Evolutionary conservation across 2,329 filamentous ascomycete species (phyloP).

Genomic region (Venturia aucupariae): DNA sequence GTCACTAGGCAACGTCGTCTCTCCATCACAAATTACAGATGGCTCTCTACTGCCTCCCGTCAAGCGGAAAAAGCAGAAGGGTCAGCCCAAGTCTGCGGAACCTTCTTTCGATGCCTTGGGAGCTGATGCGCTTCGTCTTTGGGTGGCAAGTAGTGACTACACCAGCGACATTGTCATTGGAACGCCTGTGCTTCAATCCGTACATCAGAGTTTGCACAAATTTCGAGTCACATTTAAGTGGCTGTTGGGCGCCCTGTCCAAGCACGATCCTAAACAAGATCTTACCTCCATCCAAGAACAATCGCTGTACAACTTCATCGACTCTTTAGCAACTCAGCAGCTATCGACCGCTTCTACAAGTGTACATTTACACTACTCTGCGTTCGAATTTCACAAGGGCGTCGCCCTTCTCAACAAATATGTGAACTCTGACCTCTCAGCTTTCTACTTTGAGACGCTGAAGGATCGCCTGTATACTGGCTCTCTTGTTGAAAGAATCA

Average conservation of each 20-base stretch:
- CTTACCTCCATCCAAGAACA: slow-evolving; percentile 11
- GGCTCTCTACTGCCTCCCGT: slow-evolving; percentile 66
- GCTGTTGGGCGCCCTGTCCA: slow-evolving; percentile 58
- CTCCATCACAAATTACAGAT: slow-evolving; percentile 74
- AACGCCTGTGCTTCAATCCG: slow-evolving; percentile 62
- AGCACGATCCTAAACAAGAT: slow-evolving; percentile 24
- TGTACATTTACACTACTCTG: slow-evolving; percentile 56
- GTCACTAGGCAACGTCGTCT: slow-evolving; percentile 80
- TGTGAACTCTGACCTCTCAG: slow-evolving; percentile 73
- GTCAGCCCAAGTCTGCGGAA: slow-evolving; percentile 27
- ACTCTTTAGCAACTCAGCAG: slow-evolving; percentile 70
- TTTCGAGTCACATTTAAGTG: slow-evolving; percentile 87
- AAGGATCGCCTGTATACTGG: slow-evolving; percentile 92
- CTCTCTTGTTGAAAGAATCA: slow-evolving; percentile 51
- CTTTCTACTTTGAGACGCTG: slow-evolving; percentile 86
- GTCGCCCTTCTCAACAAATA: slow-evolving; percentile 67
- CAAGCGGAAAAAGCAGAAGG: slow-evolving; percentile 52
- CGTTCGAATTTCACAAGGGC: slow-evolving; percentile 76
- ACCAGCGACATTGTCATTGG: slow-evolving; percentile 80
- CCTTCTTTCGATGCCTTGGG: slow-evolving; percentile 62
- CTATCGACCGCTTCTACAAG: slow-evolving; percentile 55
- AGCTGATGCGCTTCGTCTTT: slow-evolving; percentile 77
- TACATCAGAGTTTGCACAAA: slow-evolving; percentile 71
- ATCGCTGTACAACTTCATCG: slow-evolving; percentile 30
- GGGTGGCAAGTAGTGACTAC: slow-evolving; percentile 88